Evolutionary conservation across 179 eudicot species (phyloP), one percentile per base, ranked within the genome.

Genomic region (Beta macrorhiza): DNA sequence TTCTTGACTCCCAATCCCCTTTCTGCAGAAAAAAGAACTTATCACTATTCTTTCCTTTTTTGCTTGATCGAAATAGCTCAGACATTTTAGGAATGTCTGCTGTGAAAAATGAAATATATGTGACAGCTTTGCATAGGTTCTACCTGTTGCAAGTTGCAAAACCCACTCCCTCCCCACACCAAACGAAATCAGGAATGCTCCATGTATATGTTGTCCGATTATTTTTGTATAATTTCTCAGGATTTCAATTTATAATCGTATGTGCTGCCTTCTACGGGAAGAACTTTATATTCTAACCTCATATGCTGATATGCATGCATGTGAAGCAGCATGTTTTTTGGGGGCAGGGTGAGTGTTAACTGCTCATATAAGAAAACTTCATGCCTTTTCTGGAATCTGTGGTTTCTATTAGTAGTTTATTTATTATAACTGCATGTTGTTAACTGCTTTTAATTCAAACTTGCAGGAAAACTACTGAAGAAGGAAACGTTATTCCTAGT

Each of bases 381-480:
- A 52, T 73, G 76, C n/a, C 44, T 5, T 29, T 51, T 25, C 5
- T 25, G n/a, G 5, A 49, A 49, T 49, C 58, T 72, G 11, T 53
- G 74, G 51, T 44, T 45, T 49, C 12, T 64, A 67, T 61, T 61
- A 37, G 17, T 68, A 19, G 12, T 65, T 20, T 64, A 29, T 75
- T 74, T 6, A 1, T 2, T 57, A 67, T 13, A 47, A 15, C 37
- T 57, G 64, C 59, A 29, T 77, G 1, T 68, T 80, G 49, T 51
- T 42, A 59, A 72, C 68, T 79, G 65, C 47, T 64, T n/a, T 45
- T 69, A 62, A 49, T 47, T 10, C 29, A 2, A 51, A 63, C 53
- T 29, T 86, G 84, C 88, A 92, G 99, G 90, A 90, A 82, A 80
- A 84, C 65, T 57, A 75, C 72, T 81, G 82, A 82, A 69, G 91